Evolutionary conservation across 202 grass and related monocot genomes (phyloP), one percentile per base, ranked within the genome.

Genomic region (Brachypodium distachyon): DNA sequence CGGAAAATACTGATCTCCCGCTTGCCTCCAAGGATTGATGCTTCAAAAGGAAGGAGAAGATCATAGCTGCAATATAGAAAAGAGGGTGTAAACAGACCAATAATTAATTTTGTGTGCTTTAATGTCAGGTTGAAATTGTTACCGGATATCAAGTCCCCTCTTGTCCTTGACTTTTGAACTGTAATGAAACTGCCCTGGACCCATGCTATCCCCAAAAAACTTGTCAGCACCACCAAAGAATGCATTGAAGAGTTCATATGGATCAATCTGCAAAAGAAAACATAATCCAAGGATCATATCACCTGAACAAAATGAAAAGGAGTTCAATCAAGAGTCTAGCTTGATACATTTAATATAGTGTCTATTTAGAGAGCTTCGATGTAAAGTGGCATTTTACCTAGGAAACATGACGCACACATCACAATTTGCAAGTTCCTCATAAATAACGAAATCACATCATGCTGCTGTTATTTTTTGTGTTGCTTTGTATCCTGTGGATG

Each of bases 41-140:
- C 94, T 89, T 97, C 88, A 87, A 97, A 97, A 80, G 88, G 89
- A 78, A 97, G 78, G 78, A 70, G 59, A 40, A 97, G 88, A 78
- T 91, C 91, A 77, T 81, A 79, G 26, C 94, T 97, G 83, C 46
- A 78, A 90, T 80, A 54, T 25, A 51, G 69, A 70, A 88, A 77
- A 62, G 11, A 44, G 55, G 60, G 25, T 19, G 79, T 88, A 70
- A 73, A 75, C 13, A 81, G 19, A 5, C 21, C 26, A 55, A 53
- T 21, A 74, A 42, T 19, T 33, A 66, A 21, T 29, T 61, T 60
- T 87, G 2, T 42, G 42, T 1, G 0, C 21, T 74, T 28, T 67
- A n/a, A 18, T 68, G 41, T 3, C 22, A 73, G 63, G 14, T 58
- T 23, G 5, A 67, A 82, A 73, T 34, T 73, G 0, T 58, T 90